Base-by-base conservation (phyloP, 306 rosid genomes). In the Prinsepia uniflora region DNA sequence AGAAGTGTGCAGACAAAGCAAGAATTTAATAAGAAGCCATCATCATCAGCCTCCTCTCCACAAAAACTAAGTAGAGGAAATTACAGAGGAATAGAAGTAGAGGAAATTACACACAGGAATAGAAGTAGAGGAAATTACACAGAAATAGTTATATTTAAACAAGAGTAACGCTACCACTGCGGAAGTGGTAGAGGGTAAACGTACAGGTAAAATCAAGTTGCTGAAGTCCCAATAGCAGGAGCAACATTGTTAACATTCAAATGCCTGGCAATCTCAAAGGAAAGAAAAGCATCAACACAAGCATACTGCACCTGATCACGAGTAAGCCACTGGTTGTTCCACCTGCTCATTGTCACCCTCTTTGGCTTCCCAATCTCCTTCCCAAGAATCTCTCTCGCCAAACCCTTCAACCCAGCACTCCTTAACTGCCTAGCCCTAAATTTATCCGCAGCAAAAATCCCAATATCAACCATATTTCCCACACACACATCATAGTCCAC, bases 281-380 rank as follows among this genome's bases (percentile, higher is more conserved):
- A 80, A 19, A 80, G 11, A 40, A 80, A 85, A 12, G 89, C 89
- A 70, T 85, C 89, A 50, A 82, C 6, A 36, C 82, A 80, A 49
- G 89, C 89, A 64, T 85, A 85, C 70, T 60, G 81, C 3, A 85
- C 74, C 85, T 85, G 89, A 56, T 24, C 65, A 8, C 1, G 56
- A 58, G 41, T 65, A 0, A 82, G 89, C 83, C 81, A 80, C n/a
- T 58, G 66, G 59, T n/a, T 66, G 62, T 85, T 87, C 87, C 89
- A 85, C 57, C 85, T 34, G 62, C 89, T 78, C 87, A 80, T 5
- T 30, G 87, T 82, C 15, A 85, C 77, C 1, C 63, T 56, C 60
- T 22, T 78, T 19, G 90, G 84, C 80, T 86, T 86, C 14, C 63
- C 11, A 12, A 86, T 10, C 72, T 80, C 84, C 68, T 55, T 72